A percentile compares a stretch with the other conserved stretches of the same genome.
Evolutionary conservation across 495 filamentous ascomycete genomes (phyloP).

Genomic region (Penicillium desertorum): DNA sequence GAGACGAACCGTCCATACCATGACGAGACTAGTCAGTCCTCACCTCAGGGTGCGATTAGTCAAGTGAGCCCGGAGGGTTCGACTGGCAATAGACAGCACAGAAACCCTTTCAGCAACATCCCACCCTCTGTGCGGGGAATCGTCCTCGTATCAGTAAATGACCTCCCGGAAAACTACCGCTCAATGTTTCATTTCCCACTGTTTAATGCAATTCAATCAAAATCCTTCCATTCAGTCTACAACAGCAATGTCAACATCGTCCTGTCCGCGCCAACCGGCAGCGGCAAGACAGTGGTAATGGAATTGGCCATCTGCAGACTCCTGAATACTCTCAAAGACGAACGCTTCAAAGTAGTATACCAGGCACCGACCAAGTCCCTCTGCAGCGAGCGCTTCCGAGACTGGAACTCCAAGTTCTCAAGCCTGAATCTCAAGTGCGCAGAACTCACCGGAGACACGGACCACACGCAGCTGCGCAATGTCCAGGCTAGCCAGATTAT

Average conservation of each 20-base stretch:
- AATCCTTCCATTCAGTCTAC: constrained; percentile 74
- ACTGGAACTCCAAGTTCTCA: constrained; percentile 86
- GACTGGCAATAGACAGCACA: background rate
- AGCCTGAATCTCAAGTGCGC: constrained; percentile 72
- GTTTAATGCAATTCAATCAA: constrained; percentile 93
- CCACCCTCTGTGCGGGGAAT: constrained; percentile 61
- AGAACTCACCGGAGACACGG: constrained; percentile 91
- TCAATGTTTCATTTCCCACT: constrained; percentile 75
- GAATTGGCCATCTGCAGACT: constrained; percentile 90
- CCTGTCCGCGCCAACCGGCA: constrained; percentile 86
- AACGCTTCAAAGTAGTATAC: constrained; percentile 89
- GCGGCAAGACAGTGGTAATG: constrained; percentile 88
- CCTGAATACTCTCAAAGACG: constrained; percentile 57
- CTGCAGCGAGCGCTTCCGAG: constrained; percentile 76
- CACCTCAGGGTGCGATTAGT: background rate
- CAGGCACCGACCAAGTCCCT: constrained; percentile 93
- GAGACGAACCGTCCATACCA: background rate
- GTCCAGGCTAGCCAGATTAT: constrained; percentile 87
- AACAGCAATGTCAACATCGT: constrained; percentile 79
- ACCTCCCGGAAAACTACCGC: constrained; percentile 75
- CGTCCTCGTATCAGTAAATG: constrained; percentile 66
- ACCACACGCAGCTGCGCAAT: constrained; percentile 65
- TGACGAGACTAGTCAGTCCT: constrained; percentile 5
- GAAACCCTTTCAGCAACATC: constrained; percentile 29
- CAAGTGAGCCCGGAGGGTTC: background rate